Conservation (phyloP, 2,329 filamentous ascomycete species). For the Fusarium graminum region DNA sequence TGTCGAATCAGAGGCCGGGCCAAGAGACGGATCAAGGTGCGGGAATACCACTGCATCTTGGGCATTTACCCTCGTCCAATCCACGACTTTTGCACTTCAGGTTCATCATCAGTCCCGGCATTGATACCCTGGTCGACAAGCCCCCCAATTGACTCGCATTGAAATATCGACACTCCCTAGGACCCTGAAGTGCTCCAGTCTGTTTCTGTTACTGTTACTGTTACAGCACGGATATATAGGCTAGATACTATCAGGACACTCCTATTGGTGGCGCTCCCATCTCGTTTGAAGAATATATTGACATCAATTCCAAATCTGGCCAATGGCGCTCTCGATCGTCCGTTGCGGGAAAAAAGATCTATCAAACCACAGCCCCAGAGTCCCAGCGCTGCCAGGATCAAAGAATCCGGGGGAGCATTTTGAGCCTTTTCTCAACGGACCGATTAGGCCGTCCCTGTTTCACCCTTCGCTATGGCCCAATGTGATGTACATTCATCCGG, state of each 20-base stretch:
- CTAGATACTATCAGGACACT: slow-evolving; percentile 44
- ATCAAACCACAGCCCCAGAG: slow-evolving; percentile 36
- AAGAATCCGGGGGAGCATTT: slow-evolving; percentile 39
- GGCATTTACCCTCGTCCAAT: slow-evolving; percentile 28
- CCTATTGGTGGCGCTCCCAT: slow-evolving; percentile 48
- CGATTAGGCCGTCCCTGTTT: slow-evolving; percentile 39
- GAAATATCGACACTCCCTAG: slow-evolving; percentile 36
- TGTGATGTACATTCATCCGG: slow-evolving; percentile 14
- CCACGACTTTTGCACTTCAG: slow-evolving; percentile 13
- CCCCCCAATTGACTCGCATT: slow-evolving; percentile 35
- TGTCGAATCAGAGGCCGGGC: slow-evolving; percentile 40
- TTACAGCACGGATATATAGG: not conserved
- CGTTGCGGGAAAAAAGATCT: slow-evolving; percentile 34
- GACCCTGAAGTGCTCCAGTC: slow-evolving; percentile 28
- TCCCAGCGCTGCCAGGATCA: slow-evolving; percentile 26
- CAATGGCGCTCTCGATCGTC: slow-evolving; percentile 37
- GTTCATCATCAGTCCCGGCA: slow-evolving; percentile 1
- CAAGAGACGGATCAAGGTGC: slow-evolving; percentile 23
- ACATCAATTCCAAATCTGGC: slow-evolving; percentile 40
- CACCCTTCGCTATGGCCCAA: slow-evolving; percentile 31
- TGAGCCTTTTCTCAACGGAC: slow-evolving; percentile 24
- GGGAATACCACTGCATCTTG: slow-evolving; percentile 36
- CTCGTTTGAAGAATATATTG: slow-evolving; percentile 51
- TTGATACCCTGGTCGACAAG: slow-evolving; percentile 20
- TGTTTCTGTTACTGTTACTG: not conserved